phyloP scores from a whole-genome alignment of 1,284 basidiomycete species.

The Anthracocystis setariae region DNA sequence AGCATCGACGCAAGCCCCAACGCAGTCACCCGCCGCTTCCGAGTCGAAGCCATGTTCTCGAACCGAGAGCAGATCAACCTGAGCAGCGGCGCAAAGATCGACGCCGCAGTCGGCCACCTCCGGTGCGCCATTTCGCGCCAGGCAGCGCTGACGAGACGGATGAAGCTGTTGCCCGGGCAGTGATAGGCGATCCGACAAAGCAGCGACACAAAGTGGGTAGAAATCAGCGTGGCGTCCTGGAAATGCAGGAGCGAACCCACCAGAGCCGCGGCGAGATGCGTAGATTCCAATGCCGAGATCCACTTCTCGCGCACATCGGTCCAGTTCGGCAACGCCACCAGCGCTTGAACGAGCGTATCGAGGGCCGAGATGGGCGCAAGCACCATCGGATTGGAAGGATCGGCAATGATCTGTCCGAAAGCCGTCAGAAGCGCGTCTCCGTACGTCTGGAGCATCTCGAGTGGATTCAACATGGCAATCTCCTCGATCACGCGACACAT shows the following conservation, averaged over 20 bases:
- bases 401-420: conserved; percentile 52
- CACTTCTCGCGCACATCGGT: conserved; percentile 31
- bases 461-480: conserved; percentile 56
- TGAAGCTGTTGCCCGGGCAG: conserved; percentile 40
- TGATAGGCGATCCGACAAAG: conserved; percentile 57
- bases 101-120: conserved; percentile 13
- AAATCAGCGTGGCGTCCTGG: conserved; percentile 55
- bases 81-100: conserved; percentile 43
- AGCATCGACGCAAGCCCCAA: conserved; percentile 56
- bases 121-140: conserved; percentile 29
- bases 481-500: conserved; percentile 61
- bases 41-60: conserved; percentile 59
- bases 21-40: conserved; percentile 54
- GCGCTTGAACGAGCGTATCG: conserved; percentile 54
- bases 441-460: conserved; percentile 51
- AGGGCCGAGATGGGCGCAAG: conserved; percentile 55
- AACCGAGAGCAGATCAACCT: conserved; percentile 44
- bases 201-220: conserved; percentile 53
- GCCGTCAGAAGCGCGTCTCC: conserved; percentile 50
- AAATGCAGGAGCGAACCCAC: conserved; percentile 51
- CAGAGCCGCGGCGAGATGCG: conserved; percentile 50
- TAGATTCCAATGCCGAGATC: conserved; percentile 44
- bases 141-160: conserved; percentile 46
- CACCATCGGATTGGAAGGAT: conserved; percentile 55
- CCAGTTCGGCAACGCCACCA: conserved; percentile 45